Percentiles rank a stretch among this genome's conserved stretches.
phyloP scores from a whole-genome alignment of 1,284 basidiomycete species.

The Tilletia horrida region DNA sequence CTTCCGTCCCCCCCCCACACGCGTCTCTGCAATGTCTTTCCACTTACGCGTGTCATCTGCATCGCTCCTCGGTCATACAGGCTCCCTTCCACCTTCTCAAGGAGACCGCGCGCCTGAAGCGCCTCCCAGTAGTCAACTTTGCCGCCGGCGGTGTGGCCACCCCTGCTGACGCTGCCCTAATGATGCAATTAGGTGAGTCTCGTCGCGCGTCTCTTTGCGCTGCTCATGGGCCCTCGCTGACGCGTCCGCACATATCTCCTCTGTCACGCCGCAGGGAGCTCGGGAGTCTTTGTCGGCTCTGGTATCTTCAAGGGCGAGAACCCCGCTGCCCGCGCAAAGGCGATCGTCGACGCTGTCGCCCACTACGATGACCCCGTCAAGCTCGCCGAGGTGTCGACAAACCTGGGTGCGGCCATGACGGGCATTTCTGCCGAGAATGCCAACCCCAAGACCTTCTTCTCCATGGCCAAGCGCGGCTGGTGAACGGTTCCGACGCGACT shows the following conservation, averaged over 20 bases:
- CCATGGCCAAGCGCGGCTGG: constrained; percentile 49
- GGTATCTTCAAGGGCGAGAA: constrained; percentile 67
- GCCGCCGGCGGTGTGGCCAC: constrained; percentile 90
- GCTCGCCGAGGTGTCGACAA: constrained; percentile 71
- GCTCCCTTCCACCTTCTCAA: constrained; percentile 97
- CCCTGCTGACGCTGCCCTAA: constrained; percentile 93
- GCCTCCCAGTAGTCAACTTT: constrained; percentile 76
- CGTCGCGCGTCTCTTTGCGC: not conserved
- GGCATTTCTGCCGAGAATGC: constrained; percentile 68
- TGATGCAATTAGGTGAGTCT: constrained; percentile 82
- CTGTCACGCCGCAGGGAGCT: constrained; percentile 62
- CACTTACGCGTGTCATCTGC: too few relatives aligned
- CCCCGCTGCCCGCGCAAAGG: constrained; percentile 86
- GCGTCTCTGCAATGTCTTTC: too few relatives aligned
- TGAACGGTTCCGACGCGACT: constrained; percentile 22
- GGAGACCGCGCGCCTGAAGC: constrained; percentile 88
- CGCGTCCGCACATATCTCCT: too few relatives aligned
- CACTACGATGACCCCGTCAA: constrained; percentile 65
- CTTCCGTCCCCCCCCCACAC: too few relatives aligned
- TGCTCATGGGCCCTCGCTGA: not conserved
- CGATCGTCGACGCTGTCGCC: constrained; percentile 97
- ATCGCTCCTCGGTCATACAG: constrained; percentile 64
- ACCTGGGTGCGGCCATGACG: constrained; percentile 87
- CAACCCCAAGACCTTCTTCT: constrained; percentile 51
- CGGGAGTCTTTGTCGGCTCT: constrained; percentile 68